These are phyloP conservation scores for Chimonanthus praecox DNA, from an alignment of 164 flowering plant species.

Conservation along the genomic window DNA sequence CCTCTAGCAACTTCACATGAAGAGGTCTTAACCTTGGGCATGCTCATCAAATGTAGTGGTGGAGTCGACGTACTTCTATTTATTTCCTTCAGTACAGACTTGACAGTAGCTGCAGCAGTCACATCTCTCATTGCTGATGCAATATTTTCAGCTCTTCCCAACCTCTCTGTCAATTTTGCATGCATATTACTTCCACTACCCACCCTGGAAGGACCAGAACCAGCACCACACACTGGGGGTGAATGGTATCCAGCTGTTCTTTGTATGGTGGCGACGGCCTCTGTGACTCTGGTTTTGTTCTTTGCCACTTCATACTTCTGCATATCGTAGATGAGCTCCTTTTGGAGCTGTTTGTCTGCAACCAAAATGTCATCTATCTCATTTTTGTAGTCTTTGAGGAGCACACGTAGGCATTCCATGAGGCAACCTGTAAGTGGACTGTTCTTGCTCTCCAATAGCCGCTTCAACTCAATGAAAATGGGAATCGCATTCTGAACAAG, in stretches of 20 bases:
- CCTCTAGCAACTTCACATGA: conserved; percentile 18
- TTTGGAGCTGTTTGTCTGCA: conserved; percentile 89
- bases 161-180: conserved; percentile 18
- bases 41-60: conserved; percentile 49
- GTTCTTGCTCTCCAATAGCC: conserved; percentile 78
- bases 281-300: conserved; percentile 46
- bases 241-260: conserved; percentile 23
- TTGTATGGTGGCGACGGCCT: conserved; percentile 39
- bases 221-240: conserved; percentile 19
- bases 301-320: conserved; percentile 69
- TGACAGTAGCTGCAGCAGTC: conserved; percentile 57
- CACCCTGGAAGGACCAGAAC: neutral
- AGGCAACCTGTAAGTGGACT: conserved; percentile 89
- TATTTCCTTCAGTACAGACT: conserved; percentile 69
- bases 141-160: conserved; percentile 33
- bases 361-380: conserved; percentile 90
- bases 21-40: conserved; percentile 64
- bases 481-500: conserved; percentile 89
- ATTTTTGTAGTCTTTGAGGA: conserved; percentile 89
- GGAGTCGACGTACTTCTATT: conserved; percentile 45
- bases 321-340: conserved; percentile 93
- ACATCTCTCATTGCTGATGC: conserved; percentile 76
- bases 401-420: conserved; percentile 88
- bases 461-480: conserved; percentile 86
- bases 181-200: conserved; percentile 2